Evolutionary conservation across 2,329 filamentous ascomycete genomes (phyloP), one percentile per base, ranked within the genome.

Genomic region (Hypomyces rosellus): DNA sequence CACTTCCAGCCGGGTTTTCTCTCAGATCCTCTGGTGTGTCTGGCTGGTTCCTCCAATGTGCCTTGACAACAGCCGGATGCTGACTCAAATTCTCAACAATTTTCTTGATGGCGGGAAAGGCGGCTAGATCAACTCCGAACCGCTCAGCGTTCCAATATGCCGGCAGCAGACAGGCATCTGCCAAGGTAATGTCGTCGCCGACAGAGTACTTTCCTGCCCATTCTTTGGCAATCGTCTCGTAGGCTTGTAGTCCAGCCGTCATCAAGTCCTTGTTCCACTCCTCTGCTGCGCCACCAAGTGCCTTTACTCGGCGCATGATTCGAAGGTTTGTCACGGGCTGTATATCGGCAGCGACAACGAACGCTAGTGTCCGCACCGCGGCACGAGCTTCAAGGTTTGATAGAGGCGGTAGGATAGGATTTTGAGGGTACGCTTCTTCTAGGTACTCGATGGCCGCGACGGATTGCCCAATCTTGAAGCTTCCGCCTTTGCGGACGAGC

Each of bases 391-490:
- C 56, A 0, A 69, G 62, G 22, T 77, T 64, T 0, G 66, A 63
- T 0, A 54, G 6, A 0, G 81, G 78, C 1, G 81, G 81, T 0
- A 84, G 70, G 1, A 83, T 69, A 0, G 67, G 56, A 0, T 48
- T 52, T 0, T 68, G 58, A 0, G 76, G 73, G 40, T 74, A 73
- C 2, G 64, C 63, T 55, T 85, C 81, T 44, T 84, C 81, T 3
- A 85, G 71, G 54, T 78, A 85, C 58, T 85, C 81, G 3, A 85
- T 69, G 0, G 80, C 80, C 2, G 82, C 77, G 34, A 82, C 61
- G 4, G 79, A 83, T 58, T 83, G 80, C 4, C 72, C 74, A 30
- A 78, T 73, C n/a, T 65, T 67, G 37, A 79, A 66, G 16, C 60
- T 49, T 2, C 58, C 53, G 2, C 63, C 50, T 5, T 66, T 63